Evolutionary conservation across 1,139 yeast species (phyloP).

Genomic region (Arxiozyma bovina): DNA sequence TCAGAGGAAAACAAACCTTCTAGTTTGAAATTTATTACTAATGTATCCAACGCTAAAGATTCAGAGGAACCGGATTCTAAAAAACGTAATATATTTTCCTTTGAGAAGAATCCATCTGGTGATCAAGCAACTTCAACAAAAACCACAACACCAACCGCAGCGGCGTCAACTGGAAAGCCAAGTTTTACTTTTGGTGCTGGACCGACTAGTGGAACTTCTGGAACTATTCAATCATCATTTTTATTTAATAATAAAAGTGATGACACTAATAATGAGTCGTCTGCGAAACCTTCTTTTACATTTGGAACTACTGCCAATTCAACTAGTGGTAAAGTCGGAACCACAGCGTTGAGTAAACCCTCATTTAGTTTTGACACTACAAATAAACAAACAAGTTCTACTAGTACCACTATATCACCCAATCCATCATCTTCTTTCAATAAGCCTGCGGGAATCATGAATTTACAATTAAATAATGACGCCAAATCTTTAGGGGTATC

Average conservation of each 20-base stretch:
- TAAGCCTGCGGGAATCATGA: not conserved
- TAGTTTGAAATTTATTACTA: constrained; percentile 7
- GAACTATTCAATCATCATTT: not conserved
- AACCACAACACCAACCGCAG: not conserved
- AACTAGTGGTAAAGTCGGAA: not conserved
- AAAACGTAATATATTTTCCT: not conserved
- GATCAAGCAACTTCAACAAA: constrained; percentile 1
- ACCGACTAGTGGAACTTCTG: not conserved
- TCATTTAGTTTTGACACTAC: not conserved
- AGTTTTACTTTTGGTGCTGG: constrained; percentile 8
- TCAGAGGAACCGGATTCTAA: not conserved
- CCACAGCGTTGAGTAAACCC: constrained; percentile 1
- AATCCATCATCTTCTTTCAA: constrained; percentile 2
- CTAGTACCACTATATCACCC: not conserved
- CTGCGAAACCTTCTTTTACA: constrained; percentile 1
- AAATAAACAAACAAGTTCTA: not conserved
- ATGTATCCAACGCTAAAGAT: not conserved
- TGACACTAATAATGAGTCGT: not conserved
- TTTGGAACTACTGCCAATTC: constrained; percentile 1
- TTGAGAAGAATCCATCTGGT: not conserved
- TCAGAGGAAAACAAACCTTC: not conserved
- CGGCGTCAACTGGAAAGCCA: not conserved
- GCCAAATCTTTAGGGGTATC: constrained; percentile 7
- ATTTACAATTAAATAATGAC: constrained; percentile 2
- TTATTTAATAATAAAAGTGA: constrained; percentile 1